Evolutionary conservation across 768 basidiomycete species (phyloP).

Genomic region (Pilatotrama ljubarskyi): DNA sequence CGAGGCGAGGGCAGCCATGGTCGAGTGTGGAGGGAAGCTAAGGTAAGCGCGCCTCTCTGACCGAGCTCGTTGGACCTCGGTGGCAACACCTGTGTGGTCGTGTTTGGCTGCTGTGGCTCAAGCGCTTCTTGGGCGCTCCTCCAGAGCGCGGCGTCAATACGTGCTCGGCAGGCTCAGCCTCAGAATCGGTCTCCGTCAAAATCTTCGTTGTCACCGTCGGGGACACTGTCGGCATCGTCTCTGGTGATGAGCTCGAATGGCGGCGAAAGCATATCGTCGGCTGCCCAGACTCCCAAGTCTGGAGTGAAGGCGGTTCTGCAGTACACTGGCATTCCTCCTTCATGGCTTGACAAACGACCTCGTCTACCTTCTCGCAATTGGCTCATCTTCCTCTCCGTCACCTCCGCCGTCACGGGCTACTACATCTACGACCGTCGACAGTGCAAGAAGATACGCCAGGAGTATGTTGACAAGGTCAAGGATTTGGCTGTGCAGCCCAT

Average conservation of each 20-base stretch:
- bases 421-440: constrained; percentile 87
- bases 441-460: constrained; percentile 73
- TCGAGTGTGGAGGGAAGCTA: constrained; percentile 7
- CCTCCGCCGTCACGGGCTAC: constrained; percentile 65
- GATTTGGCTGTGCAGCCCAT: constrained; percentile 71
- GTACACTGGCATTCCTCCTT: constrained; percentile 65
- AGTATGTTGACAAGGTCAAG: constrained; percentile 79
- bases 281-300: constrained; percentile 37
- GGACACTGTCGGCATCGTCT: constrained; percentile 8
- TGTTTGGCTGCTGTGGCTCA: constrained; percentile 9
- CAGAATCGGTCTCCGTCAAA: not conserved
- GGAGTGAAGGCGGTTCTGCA: constrained; percentile 63
- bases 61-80: constrained; percentile 10
- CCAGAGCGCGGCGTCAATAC: not conserved
- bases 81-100: not conserved
- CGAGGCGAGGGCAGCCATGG: constrained; percentile 75
- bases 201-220: constrained; percentile 3
- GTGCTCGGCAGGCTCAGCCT: not conserved
- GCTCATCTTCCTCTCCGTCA: constrained; percentile 86
- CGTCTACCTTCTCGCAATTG: constrained; percentile 89
- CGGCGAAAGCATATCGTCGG: constrained; percentile 26
- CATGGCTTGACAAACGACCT: constrained; percentile 83
- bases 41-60: constrained; percentile 6
- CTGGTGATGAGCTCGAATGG: constrained; percentile 27
- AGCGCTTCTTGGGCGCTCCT: not conserved